phyloP scores from a whole-genome alignment of 2,329 filamentous ascomycete species.

The Diaporthe destruens region DNA sequence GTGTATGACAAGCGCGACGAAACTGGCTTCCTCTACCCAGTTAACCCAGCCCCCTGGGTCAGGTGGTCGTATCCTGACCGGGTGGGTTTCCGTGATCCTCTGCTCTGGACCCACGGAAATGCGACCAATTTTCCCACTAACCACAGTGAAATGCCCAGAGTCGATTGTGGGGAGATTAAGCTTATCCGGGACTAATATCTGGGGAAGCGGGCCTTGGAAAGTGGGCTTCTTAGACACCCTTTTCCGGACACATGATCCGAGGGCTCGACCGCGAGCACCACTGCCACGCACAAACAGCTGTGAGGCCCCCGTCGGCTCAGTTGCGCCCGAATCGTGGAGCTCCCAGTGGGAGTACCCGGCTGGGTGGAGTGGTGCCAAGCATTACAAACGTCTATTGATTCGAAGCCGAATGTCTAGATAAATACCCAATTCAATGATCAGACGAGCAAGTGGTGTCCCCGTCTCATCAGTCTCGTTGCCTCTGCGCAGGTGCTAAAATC shows the following conservation, averaged over 20 bases:
- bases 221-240: slow-evolving; percentile 11
- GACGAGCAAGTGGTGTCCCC: neutral
- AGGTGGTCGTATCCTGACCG: slow-evolving; percentile 8
- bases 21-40: neutral
- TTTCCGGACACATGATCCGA: slow-evolving; percentile 30
- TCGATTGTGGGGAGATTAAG: slow-evolving; percentile 11
- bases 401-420: neutral
- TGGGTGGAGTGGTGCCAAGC: neutral
- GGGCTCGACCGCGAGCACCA: neutral
- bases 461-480: too few relatives aligned
- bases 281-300: slow-evolving; percentile 14
- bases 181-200: slow-evolving; percentile 28
- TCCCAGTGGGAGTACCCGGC: neutral
- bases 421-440: neutral
- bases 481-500: neutral
- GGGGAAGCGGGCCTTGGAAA: slow-evolving; percentile 14
- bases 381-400: slow-evolving; percentile 1
- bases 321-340: slow-evolving; percentile 12
- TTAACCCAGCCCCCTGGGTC: neutral
- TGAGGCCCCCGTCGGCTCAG: slow-evolving; percentile 19
- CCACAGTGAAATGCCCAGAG: slow-evolving; percentile 13
- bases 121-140: slow-evolving; percentile 19
- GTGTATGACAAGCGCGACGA: too few relatives aligned
- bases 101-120: slow-evolving; percentile 10
- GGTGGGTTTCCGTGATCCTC: slow-evolving; percentile 18